Conservation (phyloP, 305 asterid species). For the Striga hermonthica region DNA sequence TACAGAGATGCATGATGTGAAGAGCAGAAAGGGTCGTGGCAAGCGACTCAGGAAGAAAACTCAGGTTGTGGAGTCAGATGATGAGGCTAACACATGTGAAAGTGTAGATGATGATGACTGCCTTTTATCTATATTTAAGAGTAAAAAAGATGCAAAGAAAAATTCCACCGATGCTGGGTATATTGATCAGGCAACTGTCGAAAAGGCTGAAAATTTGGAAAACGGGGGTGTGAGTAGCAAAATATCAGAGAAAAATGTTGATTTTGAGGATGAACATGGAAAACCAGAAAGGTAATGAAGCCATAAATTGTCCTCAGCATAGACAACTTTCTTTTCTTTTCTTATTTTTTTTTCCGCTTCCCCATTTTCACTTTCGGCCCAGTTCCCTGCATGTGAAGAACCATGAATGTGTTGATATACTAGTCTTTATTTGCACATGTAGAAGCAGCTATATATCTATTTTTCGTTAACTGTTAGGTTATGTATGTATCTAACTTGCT, state of each 20-base stretch:
- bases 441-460: background rate
- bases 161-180: slow-evolving; percentile 27
- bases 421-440: background rate
- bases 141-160: slow-evolving; percentile 34
- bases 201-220: slow-evolving; percentile 24
- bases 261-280: slow-evolving; percentile 14
- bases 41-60: slow-evolving; percentile 46
- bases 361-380: too few relatives aligned
- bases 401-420: background rate
- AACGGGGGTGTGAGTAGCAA: slow-evolving; percentile 16
- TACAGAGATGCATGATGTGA: slow-evolving; percentile 36
- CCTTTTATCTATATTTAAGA: slow-evolving; percentile 46
- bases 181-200: slow-evolving; percentile 25
- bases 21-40: slow-evolving; percentile 33
- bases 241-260: slow-evolving; percentile 30
- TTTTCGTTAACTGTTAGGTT: background rate
- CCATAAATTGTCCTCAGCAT: slow-evolving; percentile 4
- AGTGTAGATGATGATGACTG: slow-evolving; percentile 50
- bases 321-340: background rate
- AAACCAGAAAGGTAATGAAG: slow-evolving; percentile 30
- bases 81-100: slow-evolving; percentile 40
- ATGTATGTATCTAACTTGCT: slow-evolving; percentile 25
- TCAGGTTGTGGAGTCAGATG: slow-evolving; percentile 57
- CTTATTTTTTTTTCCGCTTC: slow-evolving; percentile 4
- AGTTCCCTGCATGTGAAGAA: background rate